Percentiles rank a stretch among this genome's conserved stretches.
Evolutionary conservation across 2,329 filamentous ascomycete genomes (phyloP).

Genomic region (Cladophialophora psammophila): DNA sequence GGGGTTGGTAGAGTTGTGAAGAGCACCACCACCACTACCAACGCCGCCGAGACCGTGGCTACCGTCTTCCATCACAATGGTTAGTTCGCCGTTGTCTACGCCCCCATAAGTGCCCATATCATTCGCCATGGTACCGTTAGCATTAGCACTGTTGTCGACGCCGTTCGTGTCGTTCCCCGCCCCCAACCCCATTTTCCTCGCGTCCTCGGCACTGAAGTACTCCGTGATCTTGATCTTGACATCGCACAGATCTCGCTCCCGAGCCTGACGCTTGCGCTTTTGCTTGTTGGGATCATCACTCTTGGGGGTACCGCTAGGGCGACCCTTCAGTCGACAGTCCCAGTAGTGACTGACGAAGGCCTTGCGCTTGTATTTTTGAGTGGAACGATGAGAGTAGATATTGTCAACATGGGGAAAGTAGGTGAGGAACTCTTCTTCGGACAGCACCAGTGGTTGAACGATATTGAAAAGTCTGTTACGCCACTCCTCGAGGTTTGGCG

Average conservation of each 20-base stretch:
- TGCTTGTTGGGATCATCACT: conserved; percentile 82
- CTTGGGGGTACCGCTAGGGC: conserved; percentile 76
- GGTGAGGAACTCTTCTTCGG: conserved; percentile 76
- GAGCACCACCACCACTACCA: conserved; percentile 24
- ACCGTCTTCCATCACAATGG: conserved; percentile 38
- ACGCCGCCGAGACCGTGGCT: conserved; percentile 10
- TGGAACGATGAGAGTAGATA: conserved; percentile 83
- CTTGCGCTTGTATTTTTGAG: conserved; percentile 80
- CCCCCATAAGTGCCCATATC: conserved; percentile 29
- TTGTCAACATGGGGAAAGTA: conserved; percentile 87
- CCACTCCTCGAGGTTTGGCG: conserved; percentile 73
- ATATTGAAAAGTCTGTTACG: conserved; percentile 76
- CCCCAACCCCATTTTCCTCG: conserved; percentile 29
- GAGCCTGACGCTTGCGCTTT: conserved; percentile 77
- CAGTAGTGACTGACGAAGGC: conserved; percentile 85
- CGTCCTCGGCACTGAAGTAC: conserved; percentile 66
- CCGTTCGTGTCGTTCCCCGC: conserved; percentile 41
- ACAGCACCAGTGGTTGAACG: conserved; percentile 75
- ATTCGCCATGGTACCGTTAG: conserved; percentile 3
- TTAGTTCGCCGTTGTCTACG: conserved; percentile 41
- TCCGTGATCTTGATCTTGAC: conserved; percentile 88
- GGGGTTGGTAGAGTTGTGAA: conserved; percentile 20
- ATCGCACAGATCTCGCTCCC: conserved; percentile 80
- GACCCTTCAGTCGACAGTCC: conserved; percentile 82
- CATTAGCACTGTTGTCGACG: conserved; percentile 41